These are phyloP conservation scores for Amorphotheca resinae DNA, from an alignment of 495 filamentous ascomycete species.

Conservation along the genomic window DNA sequence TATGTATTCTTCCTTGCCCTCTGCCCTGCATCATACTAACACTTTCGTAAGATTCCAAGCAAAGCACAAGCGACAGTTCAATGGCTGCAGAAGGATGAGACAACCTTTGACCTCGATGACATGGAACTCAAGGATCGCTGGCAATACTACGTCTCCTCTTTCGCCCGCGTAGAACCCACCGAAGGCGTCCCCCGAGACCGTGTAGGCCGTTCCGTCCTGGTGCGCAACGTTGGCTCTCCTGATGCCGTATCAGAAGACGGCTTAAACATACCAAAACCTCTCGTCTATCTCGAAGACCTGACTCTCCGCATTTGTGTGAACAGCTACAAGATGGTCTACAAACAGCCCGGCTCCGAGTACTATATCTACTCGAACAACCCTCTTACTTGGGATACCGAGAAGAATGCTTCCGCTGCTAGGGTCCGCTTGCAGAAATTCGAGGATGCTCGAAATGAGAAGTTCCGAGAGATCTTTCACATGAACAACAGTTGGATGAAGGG, in stretches of 20 bases:
- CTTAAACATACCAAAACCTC: conserved; percentile 34
- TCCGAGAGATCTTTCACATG: conserved; percentile 59
- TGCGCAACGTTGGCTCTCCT: conserved; percentile 55
- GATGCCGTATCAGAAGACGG: conserved; percentile 32
- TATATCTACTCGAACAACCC: conserved; percentile 32
- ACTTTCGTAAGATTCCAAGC: conserved; percentile 35
- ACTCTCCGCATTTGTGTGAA: conserved; percentile 68
- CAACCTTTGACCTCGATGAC: conserved; percentile 59
- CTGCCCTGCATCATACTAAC: not conserved
- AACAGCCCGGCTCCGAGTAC: conserved; percentile 47
- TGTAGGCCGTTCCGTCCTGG: conserved; percentile 54
- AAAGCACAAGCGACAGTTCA: conserved; percentile 49
- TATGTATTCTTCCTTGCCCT: conserved; percentile 34
- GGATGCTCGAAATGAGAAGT: conserved; percentile 43
- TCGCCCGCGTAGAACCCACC: conserved; percentile 74
- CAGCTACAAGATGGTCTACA: conserved; percentile 70
- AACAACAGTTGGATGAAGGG: conserved; percentile 69
- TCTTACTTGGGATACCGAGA: conserved; percentile 22
- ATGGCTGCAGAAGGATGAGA: conserved; percentile 67
- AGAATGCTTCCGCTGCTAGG: conserved; percentile 33
- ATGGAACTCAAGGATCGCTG: conserved; percentile 50
- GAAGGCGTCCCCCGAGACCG: conserved; percentile 58
- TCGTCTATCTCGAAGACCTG: conserved; percentile 60
- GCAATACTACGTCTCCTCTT: conserved; percentile 91
- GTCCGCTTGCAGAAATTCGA: conserved; percentile 29